A percentile compares a stretch with the other conserved stretches of the same genome.
These are phyloP conservation scores for Sequoia sempervirens DNA, from an alignment of 75 land plant species.

Conservation along the genomic window DNA sequence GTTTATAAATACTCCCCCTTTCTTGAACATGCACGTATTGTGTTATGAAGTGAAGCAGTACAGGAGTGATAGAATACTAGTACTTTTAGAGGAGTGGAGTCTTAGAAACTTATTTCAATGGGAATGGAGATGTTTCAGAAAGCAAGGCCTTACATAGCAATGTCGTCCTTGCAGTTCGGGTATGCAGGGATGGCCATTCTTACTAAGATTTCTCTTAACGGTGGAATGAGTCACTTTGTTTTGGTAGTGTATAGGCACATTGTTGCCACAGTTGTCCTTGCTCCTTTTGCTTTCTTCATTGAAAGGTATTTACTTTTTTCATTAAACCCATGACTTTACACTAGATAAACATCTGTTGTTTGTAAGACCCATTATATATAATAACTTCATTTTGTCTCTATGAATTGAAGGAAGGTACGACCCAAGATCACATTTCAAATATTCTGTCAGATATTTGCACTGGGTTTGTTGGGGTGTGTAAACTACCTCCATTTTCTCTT, in stretches of 20 bases:
- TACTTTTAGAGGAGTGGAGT: background rate
- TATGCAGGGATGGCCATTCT: constrained; percentile 21
- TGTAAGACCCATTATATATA: background rate
- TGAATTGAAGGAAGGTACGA: background rate
- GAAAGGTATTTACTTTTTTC: constrained; percentile 16
- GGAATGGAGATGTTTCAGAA: background rate
- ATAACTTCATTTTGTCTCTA: background rate
- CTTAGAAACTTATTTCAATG: background rate
- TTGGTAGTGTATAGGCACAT: constrained; percentile 24
- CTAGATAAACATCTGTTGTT: too few relatives aligned
- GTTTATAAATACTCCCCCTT: background rate
- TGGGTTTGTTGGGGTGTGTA: background rate
- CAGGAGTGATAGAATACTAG: too few relatives aligned
- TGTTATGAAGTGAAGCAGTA: too few relatives aligned
- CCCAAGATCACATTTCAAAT: background rate
- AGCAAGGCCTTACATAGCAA: constrained; percentile 10
- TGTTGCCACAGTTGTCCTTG: constrained; percentile 14
- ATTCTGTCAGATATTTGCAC: background rate
- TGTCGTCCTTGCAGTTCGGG: constrained; percentile 13
- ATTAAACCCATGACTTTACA: background rate
- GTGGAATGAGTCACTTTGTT: constrained; percentile 24
- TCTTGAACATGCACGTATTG: background rate
- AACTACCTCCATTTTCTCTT: background rate
- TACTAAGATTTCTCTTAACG: constrained; percentile 19
- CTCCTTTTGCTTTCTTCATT: constrained; percentile 27